Conservation (phyloP, 1,139 yeast species). For the Suhomyces wounanorum region DNA sequence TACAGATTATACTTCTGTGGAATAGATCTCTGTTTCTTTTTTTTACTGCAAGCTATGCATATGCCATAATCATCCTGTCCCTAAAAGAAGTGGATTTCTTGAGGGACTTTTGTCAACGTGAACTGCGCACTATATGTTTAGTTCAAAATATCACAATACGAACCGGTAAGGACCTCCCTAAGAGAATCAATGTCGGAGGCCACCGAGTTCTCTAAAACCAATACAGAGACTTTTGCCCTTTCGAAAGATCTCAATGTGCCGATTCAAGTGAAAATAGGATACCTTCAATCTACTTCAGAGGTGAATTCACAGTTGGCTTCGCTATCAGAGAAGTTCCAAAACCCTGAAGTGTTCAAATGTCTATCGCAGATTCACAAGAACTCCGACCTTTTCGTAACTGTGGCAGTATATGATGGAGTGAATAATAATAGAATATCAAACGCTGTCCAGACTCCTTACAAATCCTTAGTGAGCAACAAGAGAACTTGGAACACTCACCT, state of each 20-base stretch:
- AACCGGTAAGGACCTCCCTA: neutral
- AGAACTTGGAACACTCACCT: constrained; percentile 60
- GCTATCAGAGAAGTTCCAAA: constrained; percentile 52
- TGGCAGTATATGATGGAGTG: constrained; percentile 55
- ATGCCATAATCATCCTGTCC: too few relatives aligned
- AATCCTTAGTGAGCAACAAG: constrained; percentile 52
- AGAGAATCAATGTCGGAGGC: constrained; percentile 4
- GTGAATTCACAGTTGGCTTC: constrained; percentile 16
- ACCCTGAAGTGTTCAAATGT: constrained; percentile 53
- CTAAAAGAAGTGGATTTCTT: too few relatives aligned
- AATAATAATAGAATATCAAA: constrained; percentile 64
- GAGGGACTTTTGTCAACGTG: too few relatives aligned
- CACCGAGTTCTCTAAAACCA: constrained; percentile 12
- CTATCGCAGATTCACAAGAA: constrained; percentile 51
- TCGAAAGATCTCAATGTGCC: constrained; percentile 72
- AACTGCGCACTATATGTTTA: neutral
- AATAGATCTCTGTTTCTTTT: too few relatives aligned
- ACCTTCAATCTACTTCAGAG: constrained; percentile 16
- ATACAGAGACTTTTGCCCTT: constrained; percentile 62
- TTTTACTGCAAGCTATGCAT: too few relatives aligned
- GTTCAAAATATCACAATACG: too few relatives aligned
- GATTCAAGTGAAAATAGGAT: constrained; percentile 32
- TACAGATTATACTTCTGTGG: too few relatives aligned
- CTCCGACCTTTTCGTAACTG: constrained; percentile 65
- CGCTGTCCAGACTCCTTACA: constrained; percentile 68